Evolutionary conservation across 805 yeast genomes (phyloP), one percentile per base, ranked within the genome.

Genomic region (Starmera caribaea): DNA sequence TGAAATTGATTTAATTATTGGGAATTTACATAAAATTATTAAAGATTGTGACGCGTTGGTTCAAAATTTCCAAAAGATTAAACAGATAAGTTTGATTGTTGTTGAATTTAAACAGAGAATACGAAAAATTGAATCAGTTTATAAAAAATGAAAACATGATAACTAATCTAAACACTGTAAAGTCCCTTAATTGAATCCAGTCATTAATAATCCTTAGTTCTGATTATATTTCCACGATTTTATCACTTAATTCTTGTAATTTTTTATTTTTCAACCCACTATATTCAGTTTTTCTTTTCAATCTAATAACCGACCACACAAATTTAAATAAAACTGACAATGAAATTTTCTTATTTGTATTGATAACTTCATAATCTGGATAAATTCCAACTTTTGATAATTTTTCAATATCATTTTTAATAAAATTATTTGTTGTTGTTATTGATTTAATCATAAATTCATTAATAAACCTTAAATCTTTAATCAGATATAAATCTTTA

Each of bases 31-130:
- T 33, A 41, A 42, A 3, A 36, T 74, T n/a, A 44, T 75, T 15
- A 47, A 45, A 5, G 55, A 64, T 37, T 76, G 84, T 49, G 64
- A 67, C 28, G 71, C 66, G 3, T 47, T 80, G 24, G 81, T 79
- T 42, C 47, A 50, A 38, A 74, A 73, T 35, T 70, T 74, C 40
- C 43, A 62, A 49, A 74, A 73, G 43, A 45, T 76, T 32, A 69
- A 71, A 39, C 79, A 74, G 44, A 58, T 76, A 37, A 61, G 54
- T 32, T 38, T 45, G 45, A 65, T 65, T 40, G 68, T 69, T 6
- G 44, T 47, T 2, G 75, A 66, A 29, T 72, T 72, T 45, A 63
- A 62, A 37, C 37, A 42, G 6, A 47, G 76, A 37, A 44, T 71
- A n/a, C 36, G 38, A 24, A 32, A 39, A 4, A 37, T 71, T 31